Evolutionary conservation across 1,284 basidiomycete species (phyloP).

Genomic region (Ustilago hordei): DNA sequence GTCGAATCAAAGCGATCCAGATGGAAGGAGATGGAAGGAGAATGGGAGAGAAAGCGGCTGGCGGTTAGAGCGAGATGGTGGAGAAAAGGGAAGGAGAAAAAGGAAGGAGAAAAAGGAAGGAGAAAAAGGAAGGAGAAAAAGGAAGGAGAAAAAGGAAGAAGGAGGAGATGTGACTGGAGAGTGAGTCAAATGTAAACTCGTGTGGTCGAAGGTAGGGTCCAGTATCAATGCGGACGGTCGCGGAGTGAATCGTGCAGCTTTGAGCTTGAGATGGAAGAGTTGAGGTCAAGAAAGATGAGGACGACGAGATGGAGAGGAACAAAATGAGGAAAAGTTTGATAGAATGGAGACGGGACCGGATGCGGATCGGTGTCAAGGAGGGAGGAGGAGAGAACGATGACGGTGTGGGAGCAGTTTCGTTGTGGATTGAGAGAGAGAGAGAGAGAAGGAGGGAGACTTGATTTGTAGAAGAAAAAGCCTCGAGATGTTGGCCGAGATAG

Average conservation of each 20-base stretch:
- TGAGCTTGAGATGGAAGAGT: not conserved
- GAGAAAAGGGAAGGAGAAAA: not conserved
- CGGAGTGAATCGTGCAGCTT: conserved; percentile 3
- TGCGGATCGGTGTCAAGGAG: conserved; percentile 21
- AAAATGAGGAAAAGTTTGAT: conserved; percentile 1
- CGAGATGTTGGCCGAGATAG: conserved; percentile 36
- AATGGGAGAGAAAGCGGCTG: not conserved
- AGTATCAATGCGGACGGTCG: conserved; percentile 24
- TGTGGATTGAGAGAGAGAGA: conserved; percentile 2
- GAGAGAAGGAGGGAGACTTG: not conserved
- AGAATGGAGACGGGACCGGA: conserved; percentile 23
- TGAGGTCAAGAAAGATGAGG: not conserved
- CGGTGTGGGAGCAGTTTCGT: conserved; percentile 9
- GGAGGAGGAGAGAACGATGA: conserved; percentile 6
- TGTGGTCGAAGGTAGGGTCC: conserved; percentile 16
- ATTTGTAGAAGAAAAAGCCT: conserved; percentile 17
- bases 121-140: not conserved
- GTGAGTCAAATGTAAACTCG: conserved; percentile 1
- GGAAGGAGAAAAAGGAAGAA: not conserved
- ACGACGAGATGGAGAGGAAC: not conserved
- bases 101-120: not conserved
- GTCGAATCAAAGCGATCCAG: conserved; percentile 7
- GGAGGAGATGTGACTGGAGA: conserved; percentile 2
- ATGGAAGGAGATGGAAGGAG: conserved; percentile 1
- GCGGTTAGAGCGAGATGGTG: conserved; percentile 6